Evolutionary conservation across 192 early-diverging fungal species (phyloP).

Genomic region (Rhizoclosmatium globosum): DNA sequence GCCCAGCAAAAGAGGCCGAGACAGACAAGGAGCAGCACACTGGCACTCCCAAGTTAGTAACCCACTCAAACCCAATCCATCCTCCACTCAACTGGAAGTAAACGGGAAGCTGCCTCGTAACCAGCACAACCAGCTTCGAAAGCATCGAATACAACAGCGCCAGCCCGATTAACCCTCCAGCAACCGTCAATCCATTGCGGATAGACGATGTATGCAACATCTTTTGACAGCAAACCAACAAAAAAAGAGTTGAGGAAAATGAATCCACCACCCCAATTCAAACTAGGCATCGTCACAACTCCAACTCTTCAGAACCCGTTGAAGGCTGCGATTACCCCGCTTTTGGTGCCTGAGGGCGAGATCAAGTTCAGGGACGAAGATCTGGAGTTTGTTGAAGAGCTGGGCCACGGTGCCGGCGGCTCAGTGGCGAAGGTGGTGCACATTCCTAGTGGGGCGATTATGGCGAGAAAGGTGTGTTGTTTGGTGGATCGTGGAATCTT

Average conservation of each 20-base stretch:
- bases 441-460: constrained; percentile 73
- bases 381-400: constrained; percentile 74
- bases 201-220: background rate
- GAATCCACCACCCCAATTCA: constrained; percentile 13
- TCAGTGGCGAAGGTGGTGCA: constrained; percentile 91
- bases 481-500: background rate
- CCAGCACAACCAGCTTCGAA: constrained; percentile 10
- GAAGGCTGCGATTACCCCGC: constrained; percentile 22
- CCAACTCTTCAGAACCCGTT: constrained; percentile 27
- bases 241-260: constrained; percentile 7
- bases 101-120: constrained; percentile 19
- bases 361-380: constrained; percentile 63
- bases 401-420: constrained; percentile 96
- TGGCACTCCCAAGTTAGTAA: constrained; percentile 33
- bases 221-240: background rate
- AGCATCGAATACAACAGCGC: background rate
- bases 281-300: constrained; percentile 24
- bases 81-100: constrained; percentile 24
- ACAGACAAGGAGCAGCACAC: constrained; percentile 51
- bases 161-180: background rate
- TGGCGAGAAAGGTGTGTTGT: constrained; percentile 90
- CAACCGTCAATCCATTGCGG: background rate
- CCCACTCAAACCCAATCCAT: background rate
- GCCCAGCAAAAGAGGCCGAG: constrained; percentile 61
- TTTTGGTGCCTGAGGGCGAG: constrained; percentile 45